These are phyloP conservation scores for Pseudonitzschia multiseries DNA, from an alignment of 108 stramenopile genomes.

Conservation along the genomic window DNA sequence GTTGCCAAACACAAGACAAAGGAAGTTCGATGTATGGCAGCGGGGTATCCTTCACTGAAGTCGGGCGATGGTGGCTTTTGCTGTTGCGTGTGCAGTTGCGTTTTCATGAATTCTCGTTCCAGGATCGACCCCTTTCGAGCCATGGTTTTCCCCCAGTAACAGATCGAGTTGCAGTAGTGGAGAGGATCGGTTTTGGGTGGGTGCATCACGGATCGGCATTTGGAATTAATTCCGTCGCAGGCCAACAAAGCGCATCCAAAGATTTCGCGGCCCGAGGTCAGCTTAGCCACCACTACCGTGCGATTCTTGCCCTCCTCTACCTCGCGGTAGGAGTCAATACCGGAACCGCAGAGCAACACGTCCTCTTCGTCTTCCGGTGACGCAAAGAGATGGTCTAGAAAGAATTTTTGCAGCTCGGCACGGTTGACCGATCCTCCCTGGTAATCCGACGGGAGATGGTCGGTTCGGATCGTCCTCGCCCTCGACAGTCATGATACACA, in stretches of 20 bases:
- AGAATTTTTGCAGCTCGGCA: slow-evolving; percentile 14
- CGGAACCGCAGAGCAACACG: slow-evolving; percentile 14
- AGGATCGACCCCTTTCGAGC: not conserved
- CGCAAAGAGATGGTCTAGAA: slow-evolving; percentile 19
- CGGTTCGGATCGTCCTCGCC: not conserved
- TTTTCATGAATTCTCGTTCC: not conserved
- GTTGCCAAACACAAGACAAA: slow-evolving; percentile 5
- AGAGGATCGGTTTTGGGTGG: slow-evolving; percentile 16
- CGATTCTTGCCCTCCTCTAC: slow-evolving; percentile 20
- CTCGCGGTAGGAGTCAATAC: slow-evolving; percentile 18
- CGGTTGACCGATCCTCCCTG: slow-evolving; percentile 14
- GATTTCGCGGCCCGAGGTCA: slow-evolving; percentile 13
- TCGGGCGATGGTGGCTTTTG: not conserved
- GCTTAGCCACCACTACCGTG: slow-evolving; percentile 53
- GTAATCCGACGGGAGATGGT: not conserved
- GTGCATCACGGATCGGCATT: slow-evolving; percentile 16
- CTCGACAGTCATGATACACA: not conserved
- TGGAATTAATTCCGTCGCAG: slow-evolving; percentile 36
- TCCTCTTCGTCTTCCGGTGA: slow-evolving; percentile 9
- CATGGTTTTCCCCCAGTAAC: slow-evolving; percentile 17
- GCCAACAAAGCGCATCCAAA: slow-evolving; percentile 27
- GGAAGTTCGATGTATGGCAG: not conserved
- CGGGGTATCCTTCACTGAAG: too few relatives aligned
- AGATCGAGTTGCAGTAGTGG: slow-evolving; percentile 20
- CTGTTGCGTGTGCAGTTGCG: not conserved